These are phyloP conservation scores for Orbilia ellipsospora DNA, from an alignment of 2,329 filamentous ascomycete species.

Conservation along the genomic window DNA sequence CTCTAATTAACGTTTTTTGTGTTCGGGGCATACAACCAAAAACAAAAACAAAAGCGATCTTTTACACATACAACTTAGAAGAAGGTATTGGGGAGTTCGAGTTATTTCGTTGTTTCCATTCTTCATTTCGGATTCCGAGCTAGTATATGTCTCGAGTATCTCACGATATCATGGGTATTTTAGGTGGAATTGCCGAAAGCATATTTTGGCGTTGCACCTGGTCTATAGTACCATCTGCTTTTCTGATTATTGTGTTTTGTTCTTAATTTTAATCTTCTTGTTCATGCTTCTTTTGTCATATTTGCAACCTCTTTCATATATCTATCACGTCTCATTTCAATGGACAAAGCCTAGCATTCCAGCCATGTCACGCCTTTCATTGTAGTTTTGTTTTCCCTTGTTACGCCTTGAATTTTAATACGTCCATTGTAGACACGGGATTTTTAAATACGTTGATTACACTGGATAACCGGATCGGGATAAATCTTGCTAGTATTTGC, in stretches of 20 bases:
- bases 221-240: slow-evolving; percentile 25
- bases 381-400: slow-evolving; percentile 5
- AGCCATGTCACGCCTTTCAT: slow-evolving; percentile 16
- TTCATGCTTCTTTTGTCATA: slow-evolving; percentile 25
- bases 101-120: slow-evolving; percentile 22
- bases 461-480: slow-evolving; percentile 55
- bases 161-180: slow-evolving; percentile 34
- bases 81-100: slow-evolving; percentile 55
- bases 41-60: slow-evolving; percentile 47
- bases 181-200: slow-evolving; percentile 47
- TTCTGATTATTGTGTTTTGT: slow-evolving; percentile 19
- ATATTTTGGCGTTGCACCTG: slow-evolving; percentile 48
- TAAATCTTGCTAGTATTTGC: slow-evolving; percentile 38
- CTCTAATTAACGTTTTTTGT: slow-evolving; percentile 15
- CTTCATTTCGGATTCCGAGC: slow-evolving; percentile 23
- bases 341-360: slow-evolving; percentile 15
- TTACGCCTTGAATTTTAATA: slow-evolving; percentile 27
- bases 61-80: slow-evolving; percentile 55
- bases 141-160: slow-evolving; percentile 32
- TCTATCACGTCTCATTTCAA: slow-evolving; percentile 2
- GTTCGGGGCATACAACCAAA: slow-evolving; percentile 27
- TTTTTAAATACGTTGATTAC: slow-evolving; percentile 54
- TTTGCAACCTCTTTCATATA: slow-evolving; percentile 12
- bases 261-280: slow-evolving; percentile 51
- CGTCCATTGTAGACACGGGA: slow-evolving; percentile 51